phyloP scores from a whole-genome alignment of 305 asterid genomes.

The Withania somnifera region DNA sequence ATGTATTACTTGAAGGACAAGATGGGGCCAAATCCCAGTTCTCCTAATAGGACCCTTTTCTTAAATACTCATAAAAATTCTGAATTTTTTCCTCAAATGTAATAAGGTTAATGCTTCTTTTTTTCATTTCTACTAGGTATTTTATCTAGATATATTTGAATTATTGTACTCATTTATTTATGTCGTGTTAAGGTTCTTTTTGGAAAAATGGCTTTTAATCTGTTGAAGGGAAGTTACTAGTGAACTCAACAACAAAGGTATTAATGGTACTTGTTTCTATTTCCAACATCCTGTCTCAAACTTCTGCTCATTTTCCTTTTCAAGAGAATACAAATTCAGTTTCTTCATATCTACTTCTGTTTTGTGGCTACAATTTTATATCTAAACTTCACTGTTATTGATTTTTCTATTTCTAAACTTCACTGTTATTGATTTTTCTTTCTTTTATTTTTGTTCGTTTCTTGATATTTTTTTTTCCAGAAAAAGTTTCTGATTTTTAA shows the following conservation, averaged over 20 bases:
- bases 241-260: slow-evolving; percentile 18
- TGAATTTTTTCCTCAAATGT: not conserved
- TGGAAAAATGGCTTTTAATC: slow-evolving; percentile 18
- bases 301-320: not conserved
- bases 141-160: not conserved
- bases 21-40: slow-evolving; percentile 24
- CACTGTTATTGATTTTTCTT: not conserved
- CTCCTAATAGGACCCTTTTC: slow-evolving; percentile 13
- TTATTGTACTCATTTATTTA: not conserved
- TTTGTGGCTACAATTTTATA: not conserved
- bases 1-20: slow-evolving; percentile 20
- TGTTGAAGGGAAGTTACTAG: slow-evolving; percentile 18
- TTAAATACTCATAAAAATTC: not conserved
- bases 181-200: not conserved
- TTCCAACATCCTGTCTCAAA: slow-evolving; percentile 29
- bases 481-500: not conserved
- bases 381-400: not conserved
- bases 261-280: slow-evolving; percentile 15
- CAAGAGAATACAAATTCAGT: not conserved
- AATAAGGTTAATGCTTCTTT: not conserved
- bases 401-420: no score
- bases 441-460: not conserved
- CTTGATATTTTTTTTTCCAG: not conserved
- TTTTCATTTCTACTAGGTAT: not conserved
- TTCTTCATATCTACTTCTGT: not conserved